Conservation (phyloP, 108 stramenopile species). For the Hondaea fermentalgiana region DNA sequence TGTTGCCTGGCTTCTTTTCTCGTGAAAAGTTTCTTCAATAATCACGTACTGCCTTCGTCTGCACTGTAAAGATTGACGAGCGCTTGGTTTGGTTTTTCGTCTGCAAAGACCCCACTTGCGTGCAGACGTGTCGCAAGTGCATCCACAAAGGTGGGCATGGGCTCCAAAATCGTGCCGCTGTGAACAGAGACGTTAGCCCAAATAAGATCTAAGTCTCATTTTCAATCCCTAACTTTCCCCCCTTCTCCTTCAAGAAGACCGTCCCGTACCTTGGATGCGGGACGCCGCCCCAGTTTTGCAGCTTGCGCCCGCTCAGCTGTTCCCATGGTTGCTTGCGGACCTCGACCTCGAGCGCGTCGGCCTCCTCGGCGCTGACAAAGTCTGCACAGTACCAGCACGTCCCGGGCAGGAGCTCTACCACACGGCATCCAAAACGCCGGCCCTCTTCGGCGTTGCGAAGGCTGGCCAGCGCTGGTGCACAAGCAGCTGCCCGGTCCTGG, state of each 20-base stretch:
- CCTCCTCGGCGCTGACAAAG: not conserved
- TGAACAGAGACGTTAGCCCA: not conserved
- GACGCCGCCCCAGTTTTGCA: not conserved
- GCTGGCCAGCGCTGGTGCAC: too few relatives aligned
- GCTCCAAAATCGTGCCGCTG: not conserved
- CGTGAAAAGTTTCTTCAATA: not conserved
- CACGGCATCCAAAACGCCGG: too few relatives aligned
- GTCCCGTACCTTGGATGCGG: not conserved
- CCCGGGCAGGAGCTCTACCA: not conserved
- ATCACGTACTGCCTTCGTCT: constrained; percentile 1
- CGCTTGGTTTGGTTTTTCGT: constrained; percentile 6
- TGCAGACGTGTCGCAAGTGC: not conserved
- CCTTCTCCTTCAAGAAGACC: too few relatives aligned
- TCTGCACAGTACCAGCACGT: not conserved
- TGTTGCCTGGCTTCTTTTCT: too few relatives aligned
- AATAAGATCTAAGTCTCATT: too few relatives aligned
- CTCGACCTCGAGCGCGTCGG: not conserved
- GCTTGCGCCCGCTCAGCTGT: not conserved
- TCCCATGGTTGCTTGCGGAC: not conserved
- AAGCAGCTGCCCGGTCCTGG: too few relatives aligned
- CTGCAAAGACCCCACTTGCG: not conserved
- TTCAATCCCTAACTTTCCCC: too few relatives aligned
- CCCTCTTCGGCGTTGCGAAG: too few relatives aligned
- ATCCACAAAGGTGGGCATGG: not conserved
- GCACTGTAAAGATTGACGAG: not conserved